Evolutionary conservation across 2,329 filamentous ascomycete species (phyloP).

Genomic region (Phyllosticta paracitricarpa): DNA sequence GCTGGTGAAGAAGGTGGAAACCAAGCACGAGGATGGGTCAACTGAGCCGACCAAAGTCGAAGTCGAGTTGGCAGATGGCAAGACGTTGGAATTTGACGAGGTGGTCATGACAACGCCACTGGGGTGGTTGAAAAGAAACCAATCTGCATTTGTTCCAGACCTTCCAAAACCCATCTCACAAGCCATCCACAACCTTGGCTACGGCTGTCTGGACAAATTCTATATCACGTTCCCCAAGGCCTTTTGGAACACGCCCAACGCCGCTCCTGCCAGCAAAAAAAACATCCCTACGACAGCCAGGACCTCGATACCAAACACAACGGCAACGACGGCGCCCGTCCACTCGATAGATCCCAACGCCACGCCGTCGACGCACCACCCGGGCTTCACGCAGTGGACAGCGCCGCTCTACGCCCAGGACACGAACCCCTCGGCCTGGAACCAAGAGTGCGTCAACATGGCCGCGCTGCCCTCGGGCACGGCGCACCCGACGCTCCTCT

Average conservation of each 20-base stretch:
- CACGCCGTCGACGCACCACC: constrained; percentile 32
- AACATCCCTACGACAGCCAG: constrained; percentile 11
- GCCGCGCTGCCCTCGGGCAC: constrained; percentile 49
- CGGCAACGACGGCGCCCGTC: constrained; percentile 26
- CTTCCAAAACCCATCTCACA: constrained; percentile 45
- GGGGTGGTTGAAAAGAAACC: constrained; percentile 56
- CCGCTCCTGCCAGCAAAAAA: not conserved
- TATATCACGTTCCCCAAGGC: constrained; percentile 57
- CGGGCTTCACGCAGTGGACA: constrained; percentile 69
- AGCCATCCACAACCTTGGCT: constrained; percentile 56
- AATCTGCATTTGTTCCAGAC: constrained; percentile 45
- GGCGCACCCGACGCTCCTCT: constrained; percentile 73
- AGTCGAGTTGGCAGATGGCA: constrained; percentile 39
- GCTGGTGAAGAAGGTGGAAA: constrained; percentile 35
- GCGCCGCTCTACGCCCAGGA: constrained; percentile 55
- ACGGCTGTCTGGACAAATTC: constrained; percentile 60
- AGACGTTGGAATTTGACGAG: constrained; percentile 50
- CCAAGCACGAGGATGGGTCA: not conserved
- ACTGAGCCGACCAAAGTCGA: constrained; percentile 19
- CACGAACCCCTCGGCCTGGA: constrained; percentile 57
- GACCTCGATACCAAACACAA: constrained; percentile 24
- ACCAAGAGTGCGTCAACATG: constrained; percentile 68
- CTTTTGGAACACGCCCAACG: constrained; percentile 52
- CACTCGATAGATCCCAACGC: constrained; percentile 20
- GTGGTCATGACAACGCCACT: constrained; percentile 59